Evolutionary conservation across 2,329 filamentous ascomycete genomes (phyloP).

Genomic region (Juglanconis oblonga): DNA sequence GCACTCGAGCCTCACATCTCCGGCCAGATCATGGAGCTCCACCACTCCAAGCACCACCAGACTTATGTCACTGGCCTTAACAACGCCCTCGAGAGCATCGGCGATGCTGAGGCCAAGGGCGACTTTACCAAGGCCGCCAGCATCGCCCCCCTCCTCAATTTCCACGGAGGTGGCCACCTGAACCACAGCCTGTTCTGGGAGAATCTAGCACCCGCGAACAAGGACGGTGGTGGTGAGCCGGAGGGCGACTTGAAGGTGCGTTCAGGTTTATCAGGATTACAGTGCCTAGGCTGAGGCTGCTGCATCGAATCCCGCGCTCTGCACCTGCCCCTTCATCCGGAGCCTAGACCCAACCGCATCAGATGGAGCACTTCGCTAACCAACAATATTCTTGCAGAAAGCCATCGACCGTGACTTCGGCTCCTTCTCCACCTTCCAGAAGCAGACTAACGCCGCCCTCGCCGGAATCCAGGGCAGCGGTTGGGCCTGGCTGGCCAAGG

Average conservation of each 20-base stretch:
- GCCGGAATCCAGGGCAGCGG: slow-evolving; percentile 81
- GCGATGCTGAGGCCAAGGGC: slow-evolving; percentile 61
- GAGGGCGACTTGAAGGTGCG: slow-evolving; percentile 57
- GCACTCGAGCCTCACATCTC: slow-evolving; percentile 85
- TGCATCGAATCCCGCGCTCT: too few species aligned
- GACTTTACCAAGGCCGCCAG: slow-evolving; percentile 50
- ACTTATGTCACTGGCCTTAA: slow-evolving; percentile 77
- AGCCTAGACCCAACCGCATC: not conserved
- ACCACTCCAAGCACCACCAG: slow-evolving; percentile 77
- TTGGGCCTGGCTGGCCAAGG: slow-evolving; percentile 86
- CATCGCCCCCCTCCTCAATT: slow-evolving; percentile 62
- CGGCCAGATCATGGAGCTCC: slow-evolving; percentile 75
- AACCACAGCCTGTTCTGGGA: slow-evolving; percentile 95
- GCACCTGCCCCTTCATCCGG: not conserved
- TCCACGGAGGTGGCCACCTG: slow-evolving; percentile 89
- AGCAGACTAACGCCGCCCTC: slow-evolving; percentile 66
- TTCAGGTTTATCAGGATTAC: not conserved
- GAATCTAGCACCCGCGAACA: slow-evolving; percentile 69
- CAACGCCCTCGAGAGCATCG: slow-evolving; percentile 58
- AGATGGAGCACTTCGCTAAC: not conserved
- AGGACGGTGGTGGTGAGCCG: slow-evolving; percentile 59
- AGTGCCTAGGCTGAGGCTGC: not conserved
- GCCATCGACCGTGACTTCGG: slow-evolving; percentile 68
- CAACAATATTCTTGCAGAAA: slow-evolving; percentile 29
- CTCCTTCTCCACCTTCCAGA: slow-evolving; percentile 59